Conservation (phyloP, 305 asterid genomes). For the Monarda citriodora region DNA sequence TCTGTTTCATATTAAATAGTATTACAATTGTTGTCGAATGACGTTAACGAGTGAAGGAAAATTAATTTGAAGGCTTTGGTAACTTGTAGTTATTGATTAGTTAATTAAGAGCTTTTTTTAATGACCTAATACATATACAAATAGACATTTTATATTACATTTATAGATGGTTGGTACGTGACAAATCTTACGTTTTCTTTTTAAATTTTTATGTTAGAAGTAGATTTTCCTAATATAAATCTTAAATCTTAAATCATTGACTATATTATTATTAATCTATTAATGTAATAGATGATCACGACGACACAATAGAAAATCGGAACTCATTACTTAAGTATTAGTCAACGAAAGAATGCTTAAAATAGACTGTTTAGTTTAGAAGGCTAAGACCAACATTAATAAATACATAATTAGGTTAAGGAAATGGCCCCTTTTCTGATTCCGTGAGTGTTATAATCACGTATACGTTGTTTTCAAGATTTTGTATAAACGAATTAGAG, state of each 20-base stretch:
- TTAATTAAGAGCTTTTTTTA: background rate
- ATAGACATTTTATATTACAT: no score
- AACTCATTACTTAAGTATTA: slow-evolving; percentile 7
- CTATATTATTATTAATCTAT: no score
- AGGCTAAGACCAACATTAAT: slow-evolving; percentile 5
- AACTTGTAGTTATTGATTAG: background rate
- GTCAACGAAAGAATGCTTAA: slow-evolving; percentile 20
- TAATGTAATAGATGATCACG: no score
- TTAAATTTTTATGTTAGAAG: no score
- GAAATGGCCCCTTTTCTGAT: slow-evolving; percentile 3
- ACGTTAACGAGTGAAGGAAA: background rate
- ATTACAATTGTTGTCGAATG: background rate
- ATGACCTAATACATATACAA: background rate
- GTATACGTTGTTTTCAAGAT: slow-evolving; percentile 8
- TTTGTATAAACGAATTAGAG: background rate
- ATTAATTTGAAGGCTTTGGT: background rate
- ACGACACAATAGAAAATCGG: no score
- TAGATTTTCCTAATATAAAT: no score
- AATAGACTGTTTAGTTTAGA: background rate
- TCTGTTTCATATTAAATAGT: background rate
- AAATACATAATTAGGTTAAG: slow-evolving; percentile 14
- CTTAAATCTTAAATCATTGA: no score
- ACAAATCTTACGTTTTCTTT: no score
- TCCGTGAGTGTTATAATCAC: slow-evolving; percentile 24
- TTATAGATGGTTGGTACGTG: no score